These are phyloP conservation scores for Podospora appendiculata DNA, from an alignment of 495 filamentous ascomycete species.

Conservation along the genomic window DNA sequence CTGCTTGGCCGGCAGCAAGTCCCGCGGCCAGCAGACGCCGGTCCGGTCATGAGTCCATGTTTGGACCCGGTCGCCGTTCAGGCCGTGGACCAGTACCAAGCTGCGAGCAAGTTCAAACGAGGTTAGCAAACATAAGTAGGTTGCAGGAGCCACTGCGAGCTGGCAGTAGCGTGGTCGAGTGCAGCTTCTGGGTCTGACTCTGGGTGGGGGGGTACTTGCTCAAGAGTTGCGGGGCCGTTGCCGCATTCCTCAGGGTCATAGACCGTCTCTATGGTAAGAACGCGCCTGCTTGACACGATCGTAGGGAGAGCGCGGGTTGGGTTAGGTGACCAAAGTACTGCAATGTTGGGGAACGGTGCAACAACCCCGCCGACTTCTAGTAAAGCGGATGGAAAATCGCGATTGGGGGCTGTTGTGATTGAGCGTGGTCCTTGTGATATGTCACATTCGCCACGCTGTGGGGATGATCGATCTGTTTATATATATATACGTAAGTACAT, in stretches of 20 bases:
- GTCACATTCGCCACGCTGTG: too few species aligned
- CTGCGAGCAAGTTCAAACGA: neutral
- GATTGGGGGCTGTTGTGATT: too few species aligned
- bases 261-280: neutral
- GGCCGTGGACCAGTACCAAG: conserved; percentile 1
- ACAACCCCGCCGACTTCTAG: too few species aligned
- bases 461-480: too few species aligned
- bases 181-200: too few species aligned
- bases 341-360: too few species aligned
- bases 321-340: neutral
- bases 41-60: neutral
- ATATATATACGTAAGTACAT: too few species aligned
- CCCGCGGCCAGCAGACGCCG: conserved; percentile 1
- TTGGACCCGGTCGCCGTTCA: neutral
- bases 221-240: neutral
- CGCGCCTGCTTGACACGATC: neutral
- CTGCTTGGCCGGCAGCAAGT: neutral
- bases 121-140: neutral
- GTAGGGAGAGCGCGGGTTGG: neutral
- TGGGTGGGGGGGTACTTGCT: neutral
- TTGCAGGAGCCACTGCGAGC: too few species aligned
- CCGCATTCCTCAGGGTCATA: neutral
- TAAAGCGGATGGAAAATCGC: too few species aligned
- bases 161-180: too few species aligned
- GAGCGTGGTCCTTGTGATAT: too few species aligned